phyloP scores from a whole-genome alignment of 2,329 filamentous ascomycete species.

The Alternaria dauci region DNA sequence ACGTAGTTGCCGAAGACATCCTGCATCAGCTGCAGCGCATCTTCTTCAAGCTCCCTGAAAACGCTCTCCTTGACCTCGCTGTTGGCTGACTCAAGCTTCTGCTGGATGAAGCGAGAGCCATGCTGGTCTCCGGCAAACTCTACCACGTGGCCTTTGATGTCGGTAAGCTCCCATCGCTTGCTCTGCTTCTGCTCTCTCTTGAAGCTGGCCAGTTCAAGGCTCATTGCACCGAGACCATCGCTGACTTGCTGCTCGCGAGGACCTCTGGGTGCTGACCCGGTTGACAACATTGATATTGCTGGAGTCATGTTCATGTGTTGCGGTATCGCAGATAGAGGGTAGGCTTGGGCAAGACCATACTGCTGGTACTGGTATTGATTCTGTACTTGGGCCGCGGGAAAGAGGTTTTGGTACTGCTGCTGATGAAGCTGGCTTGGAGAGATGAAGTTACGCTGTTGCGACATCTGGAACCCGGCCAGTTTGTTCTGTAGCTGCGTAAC shows the following conservation, averaged over 20 bases:
- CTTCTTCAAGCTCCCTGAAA: slow-evolving; percentile 85
- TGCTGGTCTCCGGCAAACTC: slow-evolving; percentile 97
- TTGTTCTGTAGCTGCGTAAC: slow-evolving; percentile 59
- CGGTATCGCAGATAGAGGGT: slow-evolving; percentile 47
- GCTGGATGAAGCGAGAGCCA: slow-evolving; percentile 93
- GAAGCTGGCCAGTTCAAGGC: slow-evolving; percentile 81
- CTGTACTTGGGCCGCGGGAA: slow-evolving; percentile 49
- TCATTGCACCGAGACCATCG: slow-evolving; percentile 68
- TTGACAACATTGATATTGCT: slow-evolving; percentile 48
- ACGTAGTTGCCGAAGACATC: slow-evolving; percentile 99
- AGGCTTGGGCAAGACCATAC: slow-evolving; percentile 48
- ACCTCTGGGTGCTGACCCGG: slow-evolving; percentile 52
- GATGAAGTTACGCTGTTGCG: slow-evolving; percentile 51
- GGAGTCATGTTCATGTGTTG: slow-evolving; percentile 47
- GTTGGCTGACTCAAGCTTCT: slow-evolving; percentile 89
- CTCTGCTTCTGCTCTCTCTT: slow-evolving; percentile 75
- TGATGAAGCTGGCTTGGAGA: slow-evolving; percentile 44
- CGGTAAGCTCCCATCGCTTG: slow-evolving; percentile 82
- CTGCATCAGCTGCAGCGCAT: slow-evolving; percentile 88
- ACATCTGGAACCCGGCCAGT: slow-evolving; percentile 57
- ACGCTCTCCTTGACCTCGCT: slow-evolving; percentile 94
- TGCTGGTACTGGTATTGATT: slow-evolving; percentile 47
- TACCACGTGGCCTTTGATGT: slow-evolving; percentile 86
- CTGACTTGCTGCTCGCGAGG: slow-evolving; percentile 62
- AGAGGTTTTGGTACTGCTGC: slow-evolving; percentile 44